Evolutionary conservation across 768 basidiomycete species (phyloP).

Genomic region (Dendrothele bispora): DNA sequence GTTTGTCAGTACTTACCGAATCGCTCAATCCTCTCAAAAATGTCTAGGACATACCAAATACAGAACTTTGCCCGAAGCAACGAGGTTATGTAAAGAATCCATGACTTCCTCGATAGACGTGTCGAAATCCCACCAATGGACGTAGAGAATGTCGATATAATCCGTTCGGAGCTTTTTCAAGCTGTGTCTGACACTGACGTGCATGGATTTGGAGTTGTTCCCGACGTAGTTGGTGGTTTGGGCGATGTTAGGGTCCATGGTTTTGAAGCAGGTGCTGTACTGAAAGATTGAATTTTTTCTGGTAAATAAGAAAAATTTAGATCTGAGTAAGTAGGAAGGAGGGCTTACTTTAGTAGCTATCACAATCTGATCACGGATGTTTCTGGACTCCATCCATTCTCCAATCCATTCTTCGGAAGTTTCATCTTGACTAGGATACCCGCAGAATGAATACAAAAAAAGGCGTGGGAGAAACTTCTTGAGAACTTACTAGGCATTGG

Average conservation of each 20-base stretch:
- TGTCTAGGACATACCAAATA: constrained; percentile 28
- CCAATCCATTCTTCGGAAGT: constrained; percentile 44
- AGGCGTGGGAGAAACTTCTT: background rate
- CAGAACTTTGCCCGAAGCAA: constrained; percentile 40
- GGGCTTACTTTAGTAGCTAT: constrained; percentile 38
- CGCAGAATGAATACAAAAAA: background rate
- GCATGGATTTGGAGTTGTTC: background rate
- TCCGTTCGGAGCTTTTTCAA: background rate
- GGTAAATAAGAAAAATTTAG: too few species aligned
- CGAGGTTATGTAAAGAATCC: constrained; percentile 33
- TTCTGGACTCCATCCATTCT: constrained; percentile 43
- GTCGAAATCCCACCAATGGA: constrained; percentile 3
- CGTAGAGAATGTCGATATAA: constrained; percentile 1
- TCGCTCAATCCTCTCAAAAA: background rate
- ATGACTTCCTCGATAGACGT: constrained; percentile 1
- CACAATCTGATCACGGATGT: constrained; percentile 44
- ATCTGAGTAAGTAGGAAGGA: background rate
- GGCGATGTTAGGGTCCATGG: constrained; percentile 5
- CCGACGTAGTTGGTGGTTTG: constrained; percentile 13
- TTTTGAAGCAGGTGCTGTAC: constrained; percentile 18
- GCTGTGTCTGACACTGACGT: background rate
- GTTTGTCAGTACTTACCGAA: background rate
- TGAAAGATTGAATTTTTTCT: too few species aligned
- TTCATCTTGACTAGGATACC: constrained; percentile 32
- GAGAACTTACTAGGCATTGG: constrained; percentile 35